Evolutionary conservation across 2,329 filamentous ascomycete species (phyloP).

Genomic region (Scytalidium lignicola): DNA sequence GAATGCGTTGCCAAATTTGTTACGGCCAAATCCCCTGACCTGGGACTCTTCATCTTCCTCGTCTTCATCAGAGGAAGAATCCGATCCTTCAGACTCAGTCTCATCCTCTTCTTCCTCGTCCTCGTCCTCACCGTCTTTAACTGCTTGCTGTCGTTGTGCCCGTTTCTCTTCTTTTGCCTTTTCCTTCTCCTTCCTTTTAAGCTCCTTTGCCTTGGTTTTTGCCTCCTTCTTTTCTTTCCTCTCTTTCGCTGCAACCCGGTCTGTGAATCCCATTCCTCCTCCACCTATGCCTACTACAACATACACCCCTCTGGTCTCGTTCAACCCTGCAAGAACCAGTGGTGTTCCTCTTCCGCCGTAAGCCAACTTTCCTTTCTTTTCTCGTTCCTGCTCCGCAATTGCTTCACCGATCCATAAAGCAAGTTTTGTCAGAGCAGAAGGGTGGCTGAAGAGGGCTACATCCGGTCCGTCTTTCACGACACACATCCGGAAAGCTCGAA

Average conservation of each 20-base stretch:
- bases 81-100: constrained; percentile 45
- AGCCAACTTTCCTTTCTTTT: constrained; percentile 62
- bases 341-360: constrained; percentile 72
- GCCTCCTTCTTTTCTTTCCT: constrained; percentile 57
- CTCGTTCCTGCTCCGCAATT: constrained; percentile 80
- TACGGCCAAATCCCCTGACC: constrained; percentile 68
- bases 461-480: constrained; percentile 95
- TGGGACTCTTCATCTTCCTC: constrained; percentile 50
- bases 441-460: constrained; percentile 85
- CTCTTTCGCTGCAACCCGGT: constrained; percentile 61
- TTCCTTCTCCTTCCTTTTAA: constrained; percentile 50
- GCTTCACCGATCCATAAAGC: constrained; percentile 94
- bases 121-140: constrained; percentile 40
- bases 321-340: constrained; percentile 82
- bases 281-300: constrained; percentile 90
- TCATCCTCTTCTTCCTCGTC: constrained; percentile 48
- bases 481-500: constrained; percentile 89
- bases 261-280: constrained; percentile 62
- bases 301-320: constrained; percentile 83
- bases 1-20: constrained; percentile 91
- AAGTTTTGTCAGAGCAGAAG: constrained; percentile 86
- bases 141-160: constrained; percentile 49
- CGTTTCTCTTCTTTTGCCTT: constrained; percentile 57
- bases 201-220: constrained; percentile 58
- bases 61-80: constrained; percentile 44